Evolutionary conservation across 1,284 basidiomycete genomes (phyloP), one percentile per base, ranked within the genome.

Genomic region (Fomitiporia mediterranea): DNA sequence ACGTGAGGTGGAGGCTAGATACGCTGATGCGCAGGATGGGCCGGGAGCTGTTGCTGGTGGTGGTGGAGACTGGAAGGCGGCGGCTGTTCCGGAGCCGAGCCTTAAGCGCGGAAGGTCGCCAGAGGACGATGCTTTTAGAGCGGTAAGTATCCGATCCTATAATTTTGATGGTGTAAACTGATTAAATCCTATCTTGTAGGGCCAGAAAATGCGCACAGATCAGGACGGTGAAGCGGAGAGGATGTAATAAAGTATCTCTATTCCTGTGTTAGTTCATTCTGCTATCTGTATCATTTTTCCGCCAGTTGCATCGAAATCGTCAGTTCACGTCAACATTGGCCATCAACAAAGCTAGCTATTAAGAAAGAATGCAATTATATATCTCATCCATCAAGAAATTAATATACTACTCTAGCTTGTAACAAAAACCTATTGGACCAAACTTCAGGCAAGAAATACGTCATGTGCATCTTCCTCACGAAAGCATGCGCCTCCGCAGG

Each of bases 1-100:
- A 66, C 80, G 90, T 60, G 84, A 87, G 46, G 69, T 73, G 58
- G 93, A 98, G 69, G 91, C 92, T 67, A 84, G 96, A 23, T 98
- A 99, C 71, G 84, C 84, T 2, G 91, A 94, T 63, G 84, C 84
- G 3, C 83, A 87, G 64, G 84, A 90, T 56, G 85, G 88, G 27
- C 81, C 89, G 53, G 85, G 86, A 51, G 83, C 86, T 57, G 88
- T 91, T 56, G 91, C 92, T 19, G 81, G 87, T 58, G 92, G 93
- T 52, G 94, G 89, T 54, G 89, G 76, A 57, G 89, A 91, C 58
- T 91, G 89, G 89, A 89, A 87, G 67, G 82, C 86, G 51, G 72
- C 66, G 49, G 64, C 68, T 48, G 64, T 63, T 32, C 61, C 60
- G 28, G 73, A 68, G 46, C 53, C 38, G 28, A 21, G 43, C n/a